Conservation (phyloP, 129 eudicot genomes). For the Arctium lappa region DNA sequence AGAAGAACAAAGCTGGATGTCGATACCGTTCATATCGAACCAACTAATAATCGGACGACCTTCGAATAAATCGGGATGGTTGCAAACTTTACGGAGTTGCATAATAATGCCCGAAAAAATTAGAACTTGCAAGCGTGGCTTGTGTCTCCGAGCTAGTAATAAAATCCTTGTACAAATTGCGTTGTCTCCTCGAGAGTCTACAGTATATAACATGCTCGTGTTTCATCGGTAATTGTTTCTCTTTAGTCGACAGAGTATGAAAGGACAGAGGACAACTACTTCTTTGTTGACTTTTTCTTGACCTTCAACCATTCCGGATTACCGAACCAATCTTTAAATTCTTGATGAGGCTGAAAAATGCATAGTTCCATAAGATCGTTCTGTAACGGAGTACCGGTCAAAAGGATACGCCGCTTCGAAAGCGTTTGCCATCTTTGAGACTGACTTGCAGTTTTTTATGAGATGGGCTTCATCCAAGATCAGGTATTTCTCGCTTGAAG, state of each 20-base stretch:
- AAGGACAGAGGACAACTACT: constrained; percentile 95
- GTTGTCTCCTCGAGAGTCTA: constrained; percentile 91
- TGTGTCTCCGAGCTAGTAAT: constrained; percentile 97
- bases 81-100: constrained; percentile 98
- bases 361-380: constrained; percentile 99
- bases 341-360: constrained; percentile 99
- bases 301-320: constrained; percentile 99
- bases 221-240: constrained; percentile 90
- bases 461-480: constrained; percentile 98
- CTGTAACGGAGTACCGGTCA: constrained; percentile 96
- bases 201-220: constrained; percentile 90
- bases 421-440: constrained; percentile 97
- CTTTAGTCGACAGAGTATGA: constrained; percentile 86
- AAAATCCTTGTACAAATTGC: constrained; percentile 92
- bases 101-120: constrained; percentile 92
- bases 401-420: constrained; percentile 83
- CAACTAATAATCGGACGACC: constrained; percentile 99
- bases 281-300: constrained; percentile 95
- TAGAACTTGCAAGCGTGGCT: constrained; percentile 82
- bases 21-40: constrained; percentile 84
- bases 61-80: constrained; percentile 99
- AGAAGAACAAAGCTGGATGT: constrained; percentile 64
- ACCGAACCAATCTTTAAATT: constrained; percentile 96
- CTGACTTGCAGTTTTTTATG: constrained; percentile 88
- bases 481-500: constrained; percentile 88